phyloP scores from a whole-genome alignment of 305 asterid species.

The Fraxinus floribunda region DNA sequence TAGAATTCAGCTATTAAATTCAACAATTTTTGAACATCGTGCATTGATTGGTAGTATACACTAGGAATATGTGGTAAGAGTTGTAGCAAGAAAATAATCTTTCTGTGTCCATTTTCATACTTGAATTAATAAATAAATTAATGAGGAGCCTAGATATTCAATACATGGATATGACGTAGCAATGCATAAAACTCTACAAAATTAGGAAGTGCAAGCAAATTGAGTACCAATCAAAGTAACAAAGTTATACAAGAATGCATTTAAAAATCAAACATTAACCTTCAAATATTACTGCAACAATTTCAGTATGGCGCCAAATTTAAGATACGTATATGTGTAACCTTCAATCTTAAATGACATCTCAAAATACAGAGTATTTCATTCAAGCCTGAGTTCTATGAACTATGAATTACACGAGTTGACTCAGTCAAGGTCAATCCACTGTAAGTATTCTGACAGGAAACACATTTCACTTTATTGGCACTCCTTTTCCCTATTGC shows the following conservation, averaged over 20 bases:
- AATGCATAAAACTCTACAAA: background rate
- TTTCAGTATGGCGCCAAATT: background rate
- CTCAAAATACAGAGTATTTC: background rate
- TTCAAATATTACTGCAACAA: conserved; percentile 4
- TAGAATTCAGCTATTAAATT: background rate
- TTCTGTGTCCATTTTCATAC: background rate
- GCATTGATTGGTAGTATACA: conserved; percentile 15
- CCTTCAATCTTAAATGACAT: background rate
- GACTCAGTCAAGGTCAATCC: background rate
- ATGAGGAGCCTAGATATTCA: background rate
- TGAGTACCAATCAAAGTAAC: conserved; percentile 10
- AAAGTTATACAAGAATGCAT: background rate
- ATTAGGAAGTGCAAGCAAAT: background rate
- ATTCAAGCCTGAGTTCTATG: background rate
- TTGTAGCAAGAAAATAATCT: background rate
- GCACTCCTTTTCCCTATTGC: background rate
- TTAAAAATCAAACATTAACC: background rate
- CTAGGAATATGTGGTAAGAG: background rate
- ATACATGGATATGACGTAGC: background rate
- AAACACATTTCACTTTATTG: background rate
- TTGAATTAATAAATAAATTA: background rate
- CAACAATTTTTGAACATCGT: background rate
- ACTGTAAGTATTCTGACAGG: background rate
- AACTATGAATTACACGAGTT: background rate
- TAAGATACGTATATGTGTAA: background rate